Base-by-base conservation (phyloP, 768 basidiomycete species). In the Tulasnella sp. region DNA sequence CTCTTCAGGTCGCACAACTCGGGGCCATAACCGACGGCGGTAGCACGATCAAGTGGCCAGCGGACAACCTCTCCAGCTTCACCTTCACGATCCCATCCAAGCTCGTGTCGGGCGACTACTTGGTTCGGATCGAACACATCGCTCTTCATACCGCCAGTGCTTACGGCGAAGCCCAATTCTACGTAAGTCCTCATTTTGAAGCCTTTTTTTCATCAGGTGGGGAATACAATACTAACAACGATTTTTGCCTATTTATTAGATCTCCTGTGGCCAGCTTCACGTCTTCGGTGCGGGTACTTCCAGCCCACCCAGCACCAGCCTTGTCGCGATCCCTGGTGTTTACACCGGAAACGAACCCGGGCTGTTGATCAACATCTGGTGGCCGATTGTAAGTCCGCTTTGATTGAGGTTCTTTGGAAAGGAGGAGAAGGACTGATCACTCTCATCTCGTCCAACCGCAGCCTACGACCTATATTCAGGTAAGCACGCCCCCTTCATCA, bases 101-200 rank as follows among this genome's bases (percentile, higher is more conserved):
- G 22, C 19, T 71, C 12, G 49, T 54, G 29, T 4, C 29, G 1
- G 75, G 67, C 22, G 34, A 76, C 25, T 76, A 76, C 45, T 42
- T 76, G 14, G 68, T 76, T 58, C 67, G 69, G 17, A 76, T 76
- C 19, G 75, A 76, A 42, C 75, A 76, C 39, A 71, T 76, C 29
- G 75, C 72, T 14, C 49, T 73, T 45, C 72, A 73, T n/a, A 45
- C 42, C 29, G 72, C 72, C 45, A 39, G 38, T 31, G 36, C 38
- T 12, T 71, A 39, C 38, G 38, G 69, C n/a, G 69, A 45, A 71
- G 69, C 69, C 4, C 69, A 71, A 38, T 71, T 71, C 69, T 71
- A 71, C 37, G 42, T 71, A n/a, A 4, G 38, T 31, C 58, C 49
- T 37, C 71, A 8, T 42, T 14, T 34, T 22, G 2, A 29, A 15